A percentile compares a stretch with the other conserved stretches of the same genome.
These are phyloP conservation scores for Podospora conica DNA, from an alignment of 495 filamentous ascomycete species.

Conservation along the genomic window DNA sequence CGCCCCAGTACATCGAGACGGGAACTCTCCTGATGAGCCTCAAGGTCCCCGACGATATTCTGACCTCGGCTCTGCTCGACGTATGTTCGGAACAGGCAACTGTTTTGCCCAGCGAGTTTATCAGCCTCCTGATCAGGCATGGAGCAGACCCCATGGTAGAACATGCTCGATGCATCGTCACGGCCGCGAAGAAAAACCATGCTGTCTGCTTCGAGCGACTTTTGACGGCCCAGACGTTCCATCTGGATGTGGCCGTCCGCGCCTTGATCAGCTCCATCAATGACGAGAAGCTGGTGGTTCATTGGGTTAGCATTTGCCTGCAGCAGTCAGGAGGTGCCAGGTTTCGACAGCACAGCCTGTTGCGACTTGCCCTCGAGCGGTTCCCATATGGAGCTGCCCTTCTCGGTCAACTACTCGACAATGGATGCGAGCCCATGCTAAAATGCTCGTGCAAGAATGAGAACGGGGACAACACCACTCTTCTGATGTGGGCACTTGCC, in stretches of 20 bases:
- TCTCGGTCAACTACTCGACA: background rate
- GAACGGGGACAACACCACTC: background rate
- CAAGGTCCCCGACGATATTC: background rate
- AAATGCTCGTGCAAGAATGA: background rate
- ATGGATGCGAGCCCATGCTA: background rate
- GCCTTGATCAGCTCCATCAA: background rate
- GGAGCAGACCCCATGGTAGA: background rate
- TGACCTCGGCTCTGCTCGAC: background rate
- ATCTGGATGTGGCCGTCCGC: background rate
- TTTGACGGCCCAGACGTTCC: background rate
- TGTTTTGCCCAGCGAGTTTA: background rate
- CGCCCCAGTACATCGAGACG: background rate
- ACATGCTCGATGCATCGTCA: background rate
- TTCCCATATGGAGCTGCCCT: background rate
- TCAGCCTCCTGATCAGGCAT: background rate
- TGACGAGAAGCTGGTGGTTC: background rate
- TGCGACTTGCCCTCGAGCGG: background rate
- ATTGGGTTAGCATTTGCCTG: background rate
- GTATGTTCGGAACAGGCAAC: background rate
- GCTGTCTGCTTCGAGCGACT: background rate
- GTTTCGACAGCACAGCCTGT: background rate
- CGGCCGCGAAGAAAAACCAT: background rate
- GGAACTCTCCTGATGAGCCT: background rate
- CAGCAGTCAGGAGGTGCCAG: background rate
- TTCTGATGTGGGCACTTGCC: background rate